phyloP scores from a whole-genome alignment of 768 basidiomycete species.

The Coprinopsis strossmayeri region DNA sequence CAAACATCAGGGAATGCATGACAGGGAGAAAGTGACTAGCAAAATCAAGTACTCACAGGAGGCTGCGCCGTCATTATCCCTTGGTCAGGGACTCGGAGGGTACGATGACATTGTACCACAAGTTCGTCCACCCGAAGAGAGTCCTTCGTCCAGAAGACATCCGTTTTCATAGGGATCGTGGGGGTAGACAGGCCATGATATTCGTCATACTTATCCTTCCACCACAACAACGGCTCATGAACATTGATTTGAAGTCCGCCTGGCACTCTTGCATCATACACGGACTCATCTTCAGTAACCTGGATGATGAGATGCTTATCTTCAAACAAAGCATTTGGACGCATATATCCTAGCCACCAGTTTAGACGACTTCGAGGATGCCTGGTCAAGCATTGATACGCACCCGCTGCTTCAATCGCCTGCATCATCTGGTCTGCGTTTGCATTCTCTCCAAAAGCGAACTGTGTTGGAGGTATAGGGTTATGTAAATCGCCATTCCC shows the following conservation, averaged over 20 bases:
- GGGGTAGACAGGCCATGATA: slow-evolving; percentile 11
- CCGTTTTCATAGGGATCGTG: slow-evolving; percentile 10
- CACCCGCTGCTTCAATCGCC: not conserved
- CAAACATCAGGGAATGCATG: not conserved
- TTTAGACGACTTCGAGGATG: not conserved
- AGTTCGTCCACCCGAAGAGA: slow-evolving; percentile 1
- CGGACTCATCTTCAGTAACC: slow-evolving; percentile 7
- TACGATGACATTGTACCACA: slow-evolving; percentile 12
- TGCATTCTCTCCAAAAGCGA: no score
- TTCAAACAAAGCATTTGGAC: slow-evolving; percentile 7
- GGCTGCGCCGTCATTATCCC: not conserved
- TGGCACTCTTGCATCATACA: slow-evolving; percentile 9
- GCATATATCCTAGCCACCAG: slow-evolving; percentile 1
- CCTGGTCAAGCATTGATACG: not conserved
- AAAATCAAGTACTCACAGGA: slow-evolving; percentile 6
- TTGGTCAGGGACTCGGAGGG: slow-evolving; percentile 14
- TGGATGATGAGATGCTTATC: not conserved
- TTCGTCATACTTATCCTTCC: slow-evolving; percentile 13
- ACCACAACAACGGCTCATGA: slow-evolving; percentile 10
- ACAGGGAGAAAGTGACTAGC: not conserved
- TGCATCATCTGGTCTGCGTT: not conserved
- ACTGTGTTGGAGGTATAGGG: no score
- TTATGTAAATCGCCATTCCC: no score
- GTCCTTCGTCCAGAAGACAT: slow-evolving; percentile 3
- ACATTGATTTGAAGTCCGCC: slow-evolving; percentile 10